These are phyloP conservation scores for Trichoderma sp. DNA, from an alignment of 2,329 filamentous ascomycete species.

Conservation along the genomic window DNA sequence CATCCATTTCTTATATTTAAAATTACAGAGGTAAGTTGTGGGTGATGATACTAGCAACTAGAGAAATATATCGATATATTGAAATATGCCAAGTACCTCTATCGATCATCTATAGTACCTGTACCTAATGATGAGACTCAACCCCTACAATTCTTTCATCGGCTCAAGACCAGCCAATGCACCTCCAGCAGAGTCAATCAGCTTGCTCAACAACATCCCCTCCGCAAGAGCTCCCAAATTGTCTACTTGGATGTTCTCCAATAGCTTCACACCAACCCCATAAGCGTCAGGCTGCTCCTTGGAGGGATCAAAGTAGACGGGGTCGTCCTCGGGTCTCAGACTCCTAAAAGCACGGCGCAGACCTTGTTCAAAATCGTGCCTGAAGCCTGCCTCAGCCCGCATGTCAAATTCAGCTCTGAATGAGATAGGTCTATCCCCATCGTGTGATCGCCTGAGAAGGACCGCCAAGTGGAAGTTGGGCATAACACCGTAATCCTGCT, in stretches of 20 bases:
- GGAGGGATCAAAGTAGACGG: background rate
- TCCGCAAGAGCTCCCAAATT: background rate
- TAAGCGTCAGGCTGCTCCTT: background rate
- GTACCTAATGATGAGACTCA: background rate
- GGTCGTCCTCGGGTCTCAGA: background rate
- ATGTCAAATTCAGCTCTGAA: background rate
- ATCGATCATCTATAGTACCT: background rate
- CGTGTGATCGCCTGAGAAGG: background rate
- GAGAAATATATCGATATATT: background rate
- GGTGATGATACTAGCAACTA: too few species aligned
- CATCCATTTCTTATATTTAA: too few species aligned
- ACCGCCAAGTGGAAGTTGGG: background rate
- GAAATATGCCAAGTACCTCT: background rate
- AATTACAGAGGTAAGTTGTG: too few species aligned
- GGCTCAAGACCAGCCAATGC: background rate
- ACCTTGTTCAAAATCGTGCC: background rate
- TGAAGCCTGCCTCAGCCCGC: background rate
- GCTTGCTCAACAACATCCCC: background rate
- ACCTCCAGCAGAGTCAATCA: background rate
- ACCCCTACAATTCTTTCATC: background rate
- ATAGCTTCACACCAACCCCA: background rate
- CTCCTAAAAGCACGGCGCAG: background rate
- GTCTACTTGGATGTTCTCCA: background rate
- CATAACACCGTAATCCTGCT: background rate
- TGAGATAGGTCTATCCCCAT: rapidly evolving